Evolutionary conservation across 1,284 basidiomycete genomes (phyloP), one percentile per base, ranked within the genome.

Genomic region (Trichosporon coremiiforme): DNA sequence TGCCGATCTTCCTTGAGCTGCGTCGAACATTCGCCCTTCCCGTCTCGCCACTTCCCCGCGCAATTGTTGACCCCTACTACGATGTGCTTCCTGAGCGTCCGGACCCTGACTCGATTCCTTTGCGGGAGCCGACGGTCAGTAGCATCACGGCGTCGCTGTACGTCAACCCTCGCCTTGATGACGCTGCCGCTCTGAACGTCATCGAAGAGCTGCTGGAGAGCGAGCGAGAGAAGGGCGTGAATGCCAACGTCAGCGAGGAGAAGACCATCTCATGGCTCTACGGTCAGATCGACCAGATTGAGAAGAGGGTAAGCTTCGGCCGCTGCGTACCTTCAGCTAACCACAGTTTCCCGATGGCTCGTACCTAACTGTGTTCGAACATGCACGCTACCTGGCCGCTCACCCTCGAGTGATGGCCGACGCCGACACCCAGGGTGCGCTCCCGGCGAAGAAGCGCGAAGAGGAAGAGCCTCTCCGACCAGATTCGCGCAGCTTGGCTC

Each of bases 121-220:
- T 80, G 62, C 70, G 77, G 10, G 79, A 80, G 55, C 81, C 82
- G 20, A 80, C 79, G 0, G 78, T 82, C 6, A 77, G 79, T 53
- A 79, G 77, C n/a, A 80, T 79, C 31, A 83, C 81, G 0, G 80
- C 79, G 0, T 73, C 79, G 20, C 70, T 84, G 22, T 84, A 84
- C 68, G 79, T 81, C 66, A 80, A 83, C 67, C 83, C 83, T 0
- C 73, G 82, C n/a, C 65, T 84, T 55, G 73, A 76, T 5, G 80
- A 80, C 33, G 66, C 38, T 0, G 72, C 68, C 2, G 83, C 83
- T 0, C 66, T 77, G 4, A 75, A 75, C 0, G 76, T 78, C 8
- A 64, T 84, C 41, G 77, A 81, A 65, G 83, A 84, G 71, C 69
- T 84, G 20, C 73, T 83, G 2, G 80, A 82, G 17, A 82, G 72